Percentiles rank a stretch among this genome's conserved stretches.
Conservation (phyloP, 192 early-diverging fungal species). For the Coemansia sp. region DNA sequence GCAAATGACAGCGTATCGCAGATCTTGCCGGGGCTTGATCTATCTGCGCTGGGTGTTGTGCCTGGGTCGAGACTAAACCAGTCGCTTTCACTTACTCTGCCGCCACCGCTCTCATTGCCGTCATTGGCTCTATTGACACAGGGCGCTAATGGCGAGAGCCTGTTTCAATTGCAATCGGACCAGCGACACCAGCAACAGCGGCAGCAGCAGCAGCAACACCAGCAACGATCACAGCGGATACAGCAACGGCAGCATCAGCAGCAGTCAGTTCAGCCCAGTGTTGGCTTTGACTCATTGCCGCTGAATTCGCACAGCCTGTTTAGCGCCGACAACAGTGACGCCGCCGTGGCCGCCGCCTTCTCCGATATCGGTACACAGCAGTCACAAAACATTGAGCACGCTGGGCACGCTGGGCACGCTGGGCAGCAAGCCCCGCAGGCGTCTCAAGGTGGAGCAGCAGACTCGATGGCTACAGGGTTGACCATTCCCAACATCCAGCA, state of each 20-base stretch:
- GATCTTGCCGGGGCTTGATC: neutral
- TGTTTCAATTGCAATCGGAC: neutral
- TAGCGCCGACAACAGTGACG: neutral
- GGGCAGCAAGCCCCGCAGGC: too few relatives aligned
- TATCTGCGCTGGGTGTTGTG: neutral
- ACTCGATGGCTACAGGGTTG: too few relatives aligned
- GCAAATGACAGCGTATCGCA: neutral
- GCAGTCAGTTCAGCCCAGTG: neutral
- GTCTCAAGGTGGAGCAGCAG: too few relatives aligned
- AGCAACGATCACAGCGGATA: neutral
- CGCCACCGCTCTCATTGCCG: neutral
- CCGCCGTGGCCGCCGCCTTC: neutral
- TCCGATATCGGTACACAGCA: too few relatives aligned
- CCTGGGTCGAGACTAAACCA: neutral
- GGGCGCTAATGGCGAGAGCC: neutral
- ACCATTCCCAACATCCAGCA: too few relatives aligned
- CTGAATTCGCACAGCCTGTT: neutral
- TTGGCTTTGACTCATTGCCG: neutral
- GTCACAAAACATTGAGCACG: too few relatives aligned
- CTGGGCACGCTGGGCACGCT: too few relatives aligned
- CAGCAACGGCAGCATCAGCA: neutral
- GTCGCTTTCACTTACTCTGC: neutral
- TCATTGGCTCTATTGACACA: neutral
- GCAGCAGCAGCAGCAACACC: neutral
- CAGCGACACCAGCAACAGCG: neutral